phyloP scores from a whole-genome alignment of 768 basidiomycete genomes.

The Leccinum sublutescens region DNA sequence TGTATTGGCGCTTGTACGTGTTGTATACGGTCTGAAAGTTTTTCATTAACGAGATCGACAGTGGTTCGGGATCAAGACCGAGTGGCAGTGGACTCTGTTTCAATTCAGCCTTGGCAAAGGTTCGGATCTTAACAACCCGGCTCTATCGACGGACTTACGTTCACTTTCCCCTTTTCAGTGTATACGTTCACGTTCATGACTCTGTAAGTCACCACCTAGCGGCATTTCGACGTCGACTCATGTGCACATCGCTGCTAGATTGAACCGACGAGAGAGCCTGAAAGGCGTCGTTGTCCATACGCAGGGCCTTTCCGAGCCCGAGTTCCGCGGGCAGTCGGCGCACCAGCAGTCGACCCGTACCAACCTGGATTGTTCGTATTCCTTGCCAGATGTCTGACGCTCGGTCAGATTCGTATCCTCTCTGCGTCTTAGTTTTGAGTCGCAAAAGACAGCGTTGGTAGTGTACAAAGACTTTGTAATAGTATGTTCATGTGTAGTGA shows the following conservation, averaged over 20 bases:
- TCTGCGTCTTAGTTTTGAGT: too few relatives aligned
- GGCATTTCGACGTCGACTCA: background rate
- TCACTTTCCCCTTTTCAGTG: constrained; percentile 2
- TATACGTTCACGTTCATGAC: constrained; percentile 18
- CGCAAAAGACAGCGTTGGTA: background rate
- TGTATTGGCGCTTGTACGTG: constrained; percentile 11
- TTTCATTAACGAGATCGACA: background rate
- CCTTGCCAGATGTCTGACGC: background rate
- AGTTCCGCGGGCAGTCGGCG: background rate
- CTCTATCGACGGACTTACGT: too few relatives aligned
- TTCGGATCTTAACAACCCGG: background rate
- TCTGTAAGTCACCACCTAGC: constrained; percentile 4
- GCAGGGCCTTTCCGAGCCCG: background rate
- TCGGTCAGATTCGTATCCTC: background rate
- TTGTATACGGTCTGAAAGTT: too few relatives aligned
- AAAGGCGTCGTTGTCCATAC: too few relatives aligned
- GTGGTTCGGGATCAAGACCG: constrained; percentile 9
- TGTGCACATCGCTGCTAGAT: background rate
- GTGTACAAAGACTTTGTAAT: background rate
- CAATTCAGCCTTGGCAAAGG: constrained; percentile 17
- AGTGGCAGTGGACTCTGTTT: constrained; percentile 11
- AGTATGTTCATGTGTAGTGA: background rate
- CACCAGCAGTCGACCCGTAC: background rate
- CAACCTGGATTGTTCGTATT: background rate
- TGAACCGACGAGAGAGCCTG: constrained; percentile 15